Evolutionary conservation across 169 alveolate species (phyloP), one percentile per base, ranked within the genome.

Genomic region (Cystoisospora suis): DNA sequence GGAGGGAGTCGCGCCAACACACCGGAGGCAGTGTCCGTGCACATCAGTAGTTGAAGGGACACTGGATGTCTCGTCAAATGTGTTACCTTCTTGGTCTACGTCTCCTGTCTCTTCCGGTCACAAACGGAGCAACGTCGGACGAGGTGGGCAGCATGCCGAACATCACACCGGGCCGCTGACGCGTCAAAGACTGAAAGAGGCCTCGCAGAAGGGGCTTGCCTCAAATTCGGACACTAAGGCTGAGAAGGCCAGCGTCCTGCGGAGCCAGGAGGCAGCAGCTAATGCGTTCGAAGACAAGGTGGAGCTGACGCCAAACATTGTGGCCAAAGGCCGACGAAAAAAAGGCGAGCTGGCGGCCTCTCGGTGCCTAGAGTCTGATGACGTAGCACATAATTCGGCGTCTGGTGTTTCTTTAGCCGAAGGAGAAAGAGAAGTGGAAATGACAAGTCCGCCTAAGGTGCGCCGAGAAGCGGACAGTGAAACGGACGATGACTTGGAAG

Each of bases 341-440:
- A n/a, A 44, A 9, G n/a, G 4, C 45, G 77, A n/a, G 5, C 45
- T 9, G 5, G 42, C 42, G 5, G 44, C n/a, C 9, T n/a, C n/a
- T n/a, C n/a, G n/a, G n/a, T n/a, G n/a, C n/a, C n/a, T n/a, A n/a
- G n/a, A n/a, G n/a, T n/a, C n/a, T n/a, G n/a, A n/a, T n/a, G n/a
- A n/a, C n/a, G n/a, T n/a, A n/a, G n/a, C n/a, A n/a, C n/a, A n/a
- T n/a, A n/a, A n/a, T n/a, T n/a, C n/a, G n/a, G n/a, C n/a, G n/a
- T n/a, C n/a, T n/a, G n/a, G n/a, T n/a, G n/a, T n/a, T n/a, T n/a
- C n/a, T n/a, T n/a, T n/a, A n/a, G n/a, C n/a, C n/a, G 61, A 49
- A 15, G 77, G 77, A 65, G 77, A 65, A 44, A 44, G 34, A 44
- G 77, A 65, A n/a, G 77, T 65, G 77, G 77, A 65, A 65, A 65